phyloP scores from a whole-genome alignment of 1,139 yeast genomes.

The Pichia sp. region DNA sequence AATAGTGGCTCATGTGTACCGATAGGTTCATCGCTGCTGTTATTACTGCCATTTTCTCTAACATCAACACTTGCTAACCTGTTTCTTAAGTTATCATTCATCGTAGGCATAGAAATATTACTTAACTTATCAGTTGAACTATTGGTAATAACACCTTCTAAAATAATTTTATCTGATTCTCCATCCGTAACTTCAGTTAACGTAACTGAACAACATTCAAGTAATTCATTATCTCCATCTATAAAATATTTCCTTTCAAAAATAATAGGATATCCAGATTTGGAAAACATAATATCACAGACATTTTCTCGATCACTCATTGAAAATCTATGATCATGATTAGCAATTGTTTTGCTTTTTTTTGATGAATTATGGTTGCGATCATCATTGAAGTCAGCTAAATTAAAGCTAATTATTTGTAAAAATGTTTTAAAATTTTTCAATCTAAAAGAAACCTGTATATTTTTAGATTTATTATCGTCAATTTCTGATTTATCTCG shows the following conservation, averaged over 20 bases:
- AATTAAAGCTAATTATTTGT: constrained; percentile 27
- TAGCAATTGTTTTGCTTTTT: neutral
- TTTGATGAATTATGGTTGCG: neutral
- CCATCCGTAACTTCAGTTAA: constrained; percentile 27
- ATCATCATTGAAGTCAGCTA: constrained; percentile 5
- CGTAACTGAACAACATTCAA: constrained; percentile 23
- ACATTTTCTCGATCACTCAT: constrained; percentile 35
- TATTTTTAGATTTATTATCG: constrained; percentile 1
- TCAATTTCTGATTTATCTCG: neutral
- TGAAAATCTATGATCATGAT: constrained; percentile 24
- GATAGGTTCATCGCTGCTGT: neutral
- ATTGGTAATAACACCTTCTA: neutral
- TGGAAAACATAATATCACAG: constrained; percentile 26
- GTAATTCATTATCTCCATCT: constrained; percentile 15
- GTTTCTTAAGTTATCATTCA: neutral
- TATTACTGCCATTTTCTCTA: neutral
- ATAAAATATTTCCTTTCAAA: constrained; percentile 24
- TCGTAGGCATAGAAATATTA: neutral
- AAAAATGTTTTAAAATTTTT: constrained; percentile 45
- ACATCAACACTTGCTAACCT: neutral
- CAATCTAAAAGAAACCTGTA: constrained; percentile 34
- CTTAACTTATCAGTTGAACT: neutral
- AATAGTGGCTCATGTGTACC: constrained; percentile 11
- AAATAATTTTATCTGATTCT: constrained; percentile 18
- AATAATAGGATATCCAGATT: constrained; percentile 28